Evolutionary conservation across 208 protist genomes (phyloP).

Genomic region (Trichomonas vaginalis): DNA sequence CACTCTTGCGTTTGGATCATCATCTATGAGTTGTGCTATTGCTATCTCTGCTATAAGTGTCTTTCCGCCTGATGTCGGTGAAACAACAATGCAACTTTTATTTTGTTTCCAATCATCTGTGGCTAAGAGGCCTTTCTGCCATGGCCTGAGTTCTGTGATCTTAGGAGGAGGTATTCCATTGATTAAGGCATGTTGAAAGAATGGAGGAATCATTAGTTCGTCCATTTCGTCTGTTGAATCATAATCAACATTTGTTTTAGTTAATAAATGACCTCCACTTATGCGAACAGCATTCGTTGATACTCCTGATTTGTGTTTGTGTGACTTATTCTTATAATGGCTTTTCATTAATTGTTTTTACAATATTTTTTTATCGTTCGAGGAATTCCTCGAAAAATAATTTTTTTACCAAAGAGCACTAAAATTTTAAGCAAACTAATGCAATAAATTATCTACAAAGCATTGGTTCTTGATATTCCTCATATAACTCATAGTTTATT

Average conservation of each 20-base stretch:
- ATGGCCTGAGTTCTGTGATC: neutral
- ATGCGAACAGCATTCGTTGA: no score
- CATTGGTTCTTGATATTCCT: no score
- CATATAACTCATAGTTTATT: no score
- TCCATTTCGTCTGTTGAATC: neutral
- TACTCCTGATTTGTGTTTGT: no score
- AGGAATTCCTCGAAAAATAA: no score
- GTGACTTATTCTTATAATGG: no score
- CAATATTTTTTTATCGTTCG: no score
- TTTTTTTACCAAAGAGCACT: no score
- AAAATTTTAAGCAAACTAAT: no score
- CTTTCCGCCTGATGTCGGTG: neutral
- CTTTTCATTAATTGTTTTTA: no score
- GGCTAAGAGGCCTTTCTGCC: neutral
- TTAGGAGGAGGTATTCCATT: neutral
- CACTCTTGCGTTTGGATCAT: neutral
- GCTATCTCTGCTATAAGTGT: neutral
- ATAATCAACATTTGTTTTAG: neutral
- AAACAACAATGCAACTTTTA: neutral
- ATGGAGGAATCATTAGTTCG: neutral
- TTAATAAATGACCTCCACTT: no score
- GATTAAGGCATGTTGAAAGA: neutral
- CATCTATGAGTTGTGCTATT: neutral
- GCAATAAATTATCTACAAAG: no score
- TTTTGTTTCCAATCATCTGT: neutral